Percentiles rank a stretch among this genome's conserved stretches.
These are phyloP conservation scores for Microbotryum silenes-acaulis DNA, from an alignment of 1,284 basidiomycete genomes.

Conservation along the genomic window DNA sequence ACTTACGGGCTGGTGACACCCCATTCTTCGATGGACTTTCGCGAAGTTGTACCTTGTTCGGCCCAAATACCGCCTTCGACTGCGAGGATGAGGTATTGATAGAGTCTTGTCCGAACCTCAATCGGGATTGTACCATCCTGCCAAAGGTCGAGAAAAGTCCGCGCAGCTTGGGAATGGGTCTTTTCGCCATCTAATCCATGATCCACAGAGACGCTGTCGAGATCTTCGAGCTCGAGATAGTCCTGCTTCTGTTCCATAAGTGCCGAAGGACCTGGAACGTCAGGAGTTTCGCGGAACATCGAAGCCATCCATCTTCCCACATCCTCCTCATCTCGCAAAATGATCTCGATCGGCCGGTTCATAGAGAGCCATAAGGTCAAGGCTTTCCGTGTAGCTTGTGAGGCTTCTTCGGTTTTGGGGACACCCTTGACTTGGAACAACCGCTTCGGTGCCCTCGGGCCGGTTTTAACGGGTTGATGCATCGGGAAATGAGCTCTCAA, in stretches of 20 bases:
- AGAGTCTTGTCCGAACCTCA: slow-evolving; percentile 30
- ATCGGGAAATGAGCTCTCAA: slow-evolving; percentile 13
- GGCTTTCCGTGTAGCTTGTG: slow-evolving; percentile 12
- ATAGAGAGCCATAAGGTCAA: background rate
- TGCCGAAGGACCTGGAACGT: too few relatives aligned
- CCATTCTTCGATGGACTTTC: slow-evolving; percentile 28
- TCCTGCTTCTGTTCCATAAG: too few relatives aligned
- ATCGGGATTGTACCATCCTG: slow-evolving; percentile 7
- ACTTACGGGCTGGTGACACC: background rate
- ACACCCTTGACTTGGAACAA: background rate
- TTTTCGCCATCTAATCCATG: background rate
- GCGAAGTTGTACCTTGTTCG: slow-evolving; percentile 29
- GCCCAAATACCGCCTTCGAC: slow-evolving; percentile 33
- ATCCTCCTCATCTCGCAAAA: slow-evolving; percentile 7
- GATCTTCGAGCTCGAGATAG: too few relatives aligned
- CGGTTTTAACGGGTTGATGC: background rate
- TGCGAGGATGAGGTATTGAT: slow-evolving; percentile 32
- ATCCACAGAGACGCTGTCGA: background rate
- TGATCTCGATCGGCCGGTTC: slow-evolving; percentile 2
- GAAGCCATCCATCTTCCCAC: background rate
- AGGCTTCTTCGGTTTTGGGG: slow-evolving; percentile 2
- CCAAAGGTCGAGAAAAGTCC: slow-evolving; percentile 11
- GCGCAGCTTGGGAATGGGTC: too few relatives aligned
- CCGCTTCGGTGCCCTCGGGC: background rate
- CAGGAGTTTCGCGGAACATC: too few relatives aligned